Conservation (phyloP, 306 rosid genomes). For the Bauhinia variegata region DNA sequence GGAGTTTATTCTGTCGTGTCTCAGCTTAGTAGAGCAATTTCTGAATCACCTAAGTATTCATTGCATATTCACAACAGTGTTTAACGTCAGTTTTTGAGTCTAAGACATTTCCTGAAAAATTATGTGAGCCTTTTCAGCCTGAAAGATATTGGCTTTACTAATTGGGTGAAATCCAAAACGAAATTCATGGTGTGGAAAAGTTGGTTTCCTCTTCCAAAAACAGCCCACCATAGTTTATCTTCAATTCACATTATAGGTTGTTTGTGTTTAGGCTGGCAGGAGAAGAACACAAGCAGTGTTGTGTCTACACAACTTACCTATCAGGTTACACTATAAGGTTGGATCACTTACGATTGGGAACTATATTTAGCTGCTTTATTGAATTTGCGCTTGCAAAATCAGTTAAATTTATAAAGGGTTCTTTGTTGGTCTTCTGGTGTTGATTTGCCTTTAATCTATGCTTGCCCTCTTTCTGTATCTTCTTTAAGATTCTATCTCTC, state of each 20-base stretch:
- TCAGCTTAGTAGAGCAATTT: background rate
- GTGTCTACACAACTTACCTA: too few species aligned
- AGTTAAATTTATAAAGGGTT: background rate
- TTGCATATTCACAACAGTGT: background rate
- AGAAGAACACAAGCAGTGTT: background rate
- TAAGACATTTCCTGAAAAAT: too few species aligned
- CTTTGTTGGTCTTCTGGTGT: background rate
- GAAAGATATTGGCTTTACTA: too few species aligned
- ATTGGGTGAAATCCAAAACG: background rate
- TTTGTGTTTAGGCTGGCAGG: slow-evolving; percentile 8
- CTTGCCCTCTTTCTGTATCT: background rate
- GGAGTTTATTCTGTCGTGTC: background rate
- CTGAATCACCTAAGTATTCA: background rate
- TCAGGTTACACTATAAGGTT: too few species aligned
- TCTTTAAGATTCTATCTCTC: background rate
- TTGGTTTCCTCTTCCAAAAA: background rate
- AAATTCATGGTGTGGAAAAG: background rate
- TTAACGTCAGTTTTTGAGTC: too few species aligned
- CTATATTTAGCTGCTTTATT: too few species aligned
- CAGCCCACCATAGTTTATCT: background rate
- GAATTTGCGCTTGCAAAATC: too few species aligned
- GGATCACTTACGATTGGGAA: too few species aligned
- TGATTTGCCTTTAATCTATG: background rate
- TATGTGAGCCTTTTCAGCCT: too few species aligned
- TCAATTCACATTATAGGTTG: background rate